Percentiles rank a stretch among this genome's conserved stretches.
phyloP scores from a whole-genome alignment of 1,139 yeast species.

The Nakaseomyces uthaithaninus region DNA sequence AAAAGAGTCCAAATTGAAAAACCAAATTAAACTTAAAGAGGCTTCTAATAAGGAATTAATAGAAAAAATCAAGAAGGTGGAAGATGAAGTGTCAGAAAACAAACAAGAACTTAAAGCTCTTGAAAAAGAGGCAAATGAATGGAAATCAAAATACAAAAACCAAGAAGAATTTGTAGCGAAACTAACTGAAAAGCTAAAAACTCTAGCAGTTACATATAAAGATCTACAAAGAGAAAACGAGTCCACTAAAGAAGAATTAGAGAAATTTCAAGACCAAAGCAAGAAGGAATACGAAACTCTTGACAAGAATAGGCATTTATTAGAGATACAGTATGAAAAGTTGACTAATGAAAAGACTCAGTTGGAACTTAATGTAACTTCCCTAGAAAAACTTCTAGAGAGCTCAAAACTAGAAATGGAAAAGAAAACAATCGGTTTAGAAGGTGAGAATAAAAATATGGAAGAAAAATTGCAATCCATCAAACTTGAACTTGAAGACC shows the following conservation, averaged over 20 bases:
- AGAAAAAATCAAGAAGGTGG: conserved; percentile 10
- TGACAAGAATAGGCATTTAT: conserved; percentile 6
- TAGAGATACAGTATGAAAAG: conserved; percentile 7
- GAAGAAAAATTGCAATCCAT: background rate
- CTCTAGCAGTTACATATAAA: conserved; percentile 30
- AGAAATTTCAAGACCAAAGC: conserved; percentile 10
- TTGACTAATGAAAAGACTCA: conserved; percentile 7
- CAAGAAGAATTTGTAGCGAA: conserved; percentile 31
- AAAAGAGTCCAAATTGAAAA: conserved; percentile 14
- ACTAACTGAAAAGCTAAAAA: conserved; percentile 34
- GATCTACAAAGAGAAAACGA: conserved; percentile 25
- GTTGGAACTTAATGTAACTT: background rate
- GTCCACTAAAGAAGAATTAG: conserved; percentile 15
- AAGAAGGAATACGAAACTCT: conserved; percentile 1
- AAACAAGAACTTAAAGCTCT: conserved; percentile 13
- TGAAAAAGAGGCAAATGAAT: conserved; percentile 24
- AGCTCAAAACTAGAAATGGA: background rate
- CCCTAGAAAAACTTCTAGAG: background rate
- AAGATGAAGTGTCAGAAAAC: conserved; percentile 4
- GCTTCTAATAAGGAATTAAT: conserved; percentile 12
- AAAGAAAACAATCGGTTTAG: conserved; percentile 1
- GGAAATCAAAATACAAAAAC: conserved; percentile 23
- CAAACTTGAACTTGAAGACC: background rate
- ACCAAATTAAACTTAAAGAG: conserved; percentile 14
- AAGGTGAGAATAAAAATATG: background rate